phyloP scores from a whole-genome alignment of 164 flowering plant genomes.

The Buxus sempervirens region DNA sequence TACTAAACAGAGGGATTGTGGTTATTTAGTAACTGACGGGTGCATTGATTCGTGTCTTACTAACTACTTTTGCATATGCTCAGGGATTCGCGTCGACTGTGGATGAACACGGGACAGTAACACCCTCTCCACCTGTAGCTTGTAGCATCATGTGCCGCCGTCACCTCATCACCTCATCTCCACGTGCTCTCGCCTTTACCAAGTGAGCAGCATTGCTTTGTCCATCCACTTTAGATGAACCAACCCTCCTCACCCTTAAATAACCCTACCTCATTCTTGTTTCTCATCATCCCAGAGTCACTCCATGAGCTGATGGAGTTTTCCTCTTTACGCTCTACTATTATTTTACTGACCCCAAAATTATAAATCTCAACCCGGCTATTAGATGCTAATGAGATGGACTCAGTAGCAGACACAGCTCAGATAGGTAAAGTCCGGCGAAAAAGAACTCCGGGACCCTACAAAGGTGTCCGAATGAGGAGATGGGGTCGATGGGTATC shows the following conservation, averaged over 20 bases:
- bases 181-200: slow-evolving; percentile 7
- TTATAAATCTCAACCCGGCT: no score
- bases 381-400: neutral
- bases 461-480: slow-evolving; percentile 40
- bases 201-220: slow-evolving; percentile 10
- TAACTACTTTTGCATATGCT: neutral
- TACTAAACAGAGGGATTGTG: neutral
- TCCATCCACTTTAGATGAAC: neutral
- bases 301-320: no score
- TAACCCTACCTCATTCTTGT: no score
- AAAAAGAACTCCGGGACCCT: slow-evolving; percentile 10
- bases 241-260: neutral
- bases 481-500: slow-evolving; percentile 48
- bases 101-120: slow-evolving; percentile 3
- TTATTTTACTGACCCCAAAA: no score
- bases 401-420: neutral
- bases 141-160: slow-evolving; percentile 6
- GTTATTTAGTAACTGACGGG: slow-evolving; percentile 1
- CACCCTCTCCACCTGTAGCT: slow-evolving; percentile 17
- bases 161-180: neutral
- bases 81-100: slow-evolving; percentile 9
- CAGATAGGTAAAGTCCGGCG: slow-evolving; percentile 3
- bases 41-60: slow-evolving; percentile 5
- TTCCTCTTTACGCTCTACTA: no score
- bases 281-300: no score